phyloP scores from a whole-genome alignment of 2,329 filamentous ascomycete genomes.

The Penicillium rolfsii region DNA sequence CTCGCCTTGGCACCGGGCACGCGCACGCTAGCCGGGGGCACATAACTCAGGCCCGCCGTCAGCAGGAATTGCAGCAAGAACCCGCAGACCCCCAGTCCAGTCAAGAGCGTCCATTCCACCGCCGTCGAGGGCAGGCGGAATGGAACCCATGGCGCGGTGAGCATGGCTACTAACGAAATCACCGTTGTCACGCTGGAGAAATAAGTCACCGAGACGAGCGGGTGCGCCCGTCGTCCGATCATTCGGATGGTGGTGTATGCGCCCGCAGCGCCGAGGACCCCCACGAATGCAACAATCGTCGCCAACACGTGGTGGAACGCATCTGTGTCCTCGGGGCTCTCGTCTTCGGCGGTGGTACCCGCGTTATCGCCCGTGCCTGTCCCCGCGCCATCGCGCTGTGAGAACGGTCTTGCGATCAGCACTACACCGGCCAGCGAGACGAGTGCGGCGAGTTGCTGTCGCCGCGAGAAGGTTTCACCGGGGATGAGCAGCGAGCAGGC shows the following conservation, averaged over 20 bases:
- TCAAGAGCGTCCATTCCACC: conserved; percentile 68
- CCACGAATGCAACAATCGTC: conserved; percentile 71
- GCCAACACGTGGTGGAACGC: conserved; percentile 68
- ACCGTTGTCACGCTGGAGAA: conserved; percentile 73
- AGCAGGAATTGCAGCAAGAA: conserved; percentile 87
- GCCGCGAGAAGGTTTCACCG: conserved; percentile 75
- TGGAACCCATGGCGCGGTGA: conserved; percentile 58
- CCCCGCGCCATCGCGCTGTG: conserved; percentile 24
- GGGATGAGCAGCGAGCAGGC: conserved; percentile 72
- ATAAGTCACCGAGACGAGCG: conserved; percentile 84
- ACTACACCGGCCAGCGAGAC: conserved; percentile 79
- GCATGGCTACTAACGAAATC: conserved; percentile 65
- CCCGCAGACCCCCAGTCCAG: conserved; percentile 71
- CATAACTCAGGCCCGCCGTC: conserved; percentile 73
- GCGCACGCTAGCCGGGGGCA: conserved; percentile 56
- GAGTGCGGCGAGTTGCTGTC: conserved; percentile 74
- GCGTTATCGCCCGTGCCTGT: conserved; percentile 19
- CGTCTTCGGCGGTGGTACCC: conserved; percentile 24
- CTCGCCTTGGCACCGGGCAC: conserved; percentile 13
- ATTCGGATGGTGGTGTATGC: conserved; percentile 78
- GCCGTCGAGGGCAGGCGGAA: conserved; percentile 59
- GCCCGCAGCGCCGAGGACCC: conserved; percentile 73
- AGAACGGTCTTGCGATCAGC: conserved; percentile 73
- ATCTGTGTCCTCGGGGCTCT: conserved; percentile 49
- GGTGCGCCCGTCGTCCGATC: conserved; percentile 78